Conservation (phyloP, 306 rosid species). For the peach (Prunus persica) region Prunus_persica_NCBIv2 NC_034009.1:33029001-33029500, state of each 20-base stretch:
- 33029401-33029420: slow-evolving; percentile 65
- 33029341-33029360: slow-evolving; percentile 83
- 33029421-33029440: slow-evolving; percentile 73
- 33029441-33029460: slow-evolving; percentile 73
- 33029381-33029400: slow-evolving; percentile 77
- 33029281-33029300: slow-evolving; percentile 58
- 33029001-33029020: slow-evolving; percentile 28
- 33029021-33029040: slow-evolving; percentile 36
- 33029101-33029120: slow-evolving; percentile 56
- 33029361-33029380: slow-evolving; percentile 78
- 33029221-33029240: slow-evolving; percentile 84
- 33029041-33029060: slow-evolving; percentile 24
- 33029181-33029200: slow-evolving; percentile 35
- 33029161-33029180: slow-evolving; percentile 20
- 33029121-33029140: slow-evolving; percentile 25
- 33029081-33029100: slow-evolving; percentile 55
- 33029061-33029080: slow-evolving; percentile 37
- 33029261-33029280: slow-evolving; percentile 63
- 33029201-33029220: slow-evolving; percentile 76
- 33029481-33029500: slow-evolving; percentile 59
- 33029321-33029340: slow-evolving; percentile 88
- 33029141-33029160: slow-evolving; percentile 18
- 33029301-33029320: slow-evolving; percentile 73
- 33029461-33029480: slow-evolving; percentile 65
- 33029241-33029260: slow-evolving; percentile 46